Evolutionary conservation across 116 monocot species (phyloP), one percentile per base, ranked within the genome.

Genomic region (Thalassia testudinum): DNA sequence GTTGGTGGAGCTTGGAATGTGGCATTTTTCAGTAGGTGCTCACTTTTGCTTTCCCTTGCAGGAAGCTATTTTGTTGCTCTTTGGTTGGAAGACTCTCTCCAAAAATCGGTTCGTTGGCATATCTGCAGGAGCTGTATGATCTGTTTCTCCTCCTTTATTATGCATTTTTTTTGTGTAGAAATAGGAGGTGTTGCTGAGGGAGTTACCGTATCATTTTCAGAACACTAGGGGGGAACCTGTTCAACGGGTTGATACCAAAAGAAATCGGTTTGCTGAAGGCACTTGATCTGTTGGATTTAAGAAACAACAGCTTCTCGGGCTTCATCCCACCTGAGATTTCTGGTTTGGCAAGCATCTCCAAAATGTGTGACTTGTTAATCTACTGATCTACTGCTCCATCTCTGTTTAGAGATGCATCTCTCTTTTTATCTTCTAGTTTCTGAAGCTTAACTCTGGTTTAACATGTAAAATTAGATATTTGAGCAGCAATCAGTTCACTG

Each of bases 61-160:
- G 93, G 57, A 78, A 78, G 24, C 75, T 95, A 43, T 73, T 84
- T 1, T 59, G 65, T 60, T 78, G 70, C 19, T 87, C 81, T 17
- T 57, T 95, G 29, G 84, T 74, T 72, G 93, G 87, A 61, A 84
- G 81, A 34, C 69, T 93, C 20, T 65, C 84, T 7, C 80, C 71
- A 2, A 84, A 87, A 67, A 64, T 93, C 47, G 77, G 73, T 30
- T 52, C 24, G 1, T 54, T 93, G 42, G 66, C 34, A 45, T 81
- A 49, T 26, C 62, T 93, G 53, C 62, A 84, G 65, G 67, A 84
- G 54, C 56, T 93, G 93, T 93, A 81, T 57, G 87, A 23, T 34
- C 3, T 34, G 42, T 18, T 12, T 45, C 17, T 34, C 30, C 10
- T 3, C 23, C n/a, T 29, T 19, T 37, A 12, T 50, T n/a, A n/a